A percentile compares a stretch with the other conserved stretches of the same genome.
These are phyloP conservation scores for Pythium plurisporium DNA, from an alignment of 352 stramenopile genomes.

Conservation along the genomic window DNA sequence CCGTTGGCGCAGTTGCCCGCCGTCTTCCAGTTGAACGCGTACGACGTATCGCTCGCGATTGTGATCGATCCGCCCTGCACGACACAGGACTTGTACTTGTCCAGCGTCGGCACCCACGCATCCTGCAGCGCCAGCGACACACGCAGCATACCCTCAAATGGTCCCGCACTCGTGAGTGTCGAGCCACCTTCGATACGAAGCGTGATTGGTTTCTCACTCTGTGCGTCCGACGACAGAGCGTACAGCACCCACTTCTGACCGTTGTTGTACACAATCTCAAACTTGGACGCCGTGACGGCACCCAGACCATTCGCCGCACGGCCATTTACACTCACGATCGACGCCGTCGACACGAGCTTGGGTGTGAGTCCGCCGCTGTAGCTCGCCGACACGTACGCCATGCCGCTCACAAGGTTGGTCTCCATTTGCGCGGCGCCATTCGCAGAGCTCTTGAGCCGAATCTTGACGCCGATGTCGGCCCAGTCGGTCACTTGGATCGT, in stretches of 20 bases:
- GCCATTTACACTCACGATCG: constrained; percentile 47
- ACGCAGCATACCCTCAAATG: constrained; percentile 47
- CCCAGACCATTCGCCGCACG: constrained; percentile 16
- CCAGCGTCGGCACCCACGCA: constrained; percentile 31
- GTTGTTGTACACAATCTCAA: constrained; percentile 48
- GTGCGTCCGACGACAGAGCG: constrained; percentile 35
- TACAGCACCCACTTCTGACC: constrained; percentile 62
- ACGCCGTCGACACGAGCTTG: constrained; percentile 32
- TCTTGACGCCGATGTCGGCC: constrained; percentile 48
- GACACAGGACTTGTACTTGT: constrained; percentile 50
- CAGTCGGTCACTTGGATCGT: constrained; percentile 52
- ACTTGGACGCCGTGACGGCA: constrained; percentile 33
- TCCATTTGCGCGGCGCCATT: constrained; percentile 29
- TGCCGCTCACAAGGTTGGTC: constrained; percentile 54
- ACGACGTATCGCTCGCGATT: constrained; percentile 40
- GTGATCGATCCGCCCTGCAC: constrained; percentile 36
- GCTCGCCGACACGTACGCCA: constrained; percentile 50
- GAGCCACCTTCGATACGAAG: constrained; percentile 32
- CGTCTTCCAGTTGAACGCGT: constrained; percentile 60
- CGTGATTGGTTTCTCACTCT: constrained; percentile 36
- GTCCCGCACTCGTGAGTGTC: constrained; percentile 26
- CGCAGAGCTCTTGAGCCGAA: constrained; percentile 35
- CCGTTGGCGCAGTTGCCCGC: constrained; percentile 42
- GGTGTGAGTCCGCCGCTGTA: constrained; percentile 40
- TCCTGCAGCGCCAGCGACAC: constrained; percentile 38